Evolutionary conservation across 441 rosid species (phyloP).

Genomic region (Corymbia calophylla): DNA sequence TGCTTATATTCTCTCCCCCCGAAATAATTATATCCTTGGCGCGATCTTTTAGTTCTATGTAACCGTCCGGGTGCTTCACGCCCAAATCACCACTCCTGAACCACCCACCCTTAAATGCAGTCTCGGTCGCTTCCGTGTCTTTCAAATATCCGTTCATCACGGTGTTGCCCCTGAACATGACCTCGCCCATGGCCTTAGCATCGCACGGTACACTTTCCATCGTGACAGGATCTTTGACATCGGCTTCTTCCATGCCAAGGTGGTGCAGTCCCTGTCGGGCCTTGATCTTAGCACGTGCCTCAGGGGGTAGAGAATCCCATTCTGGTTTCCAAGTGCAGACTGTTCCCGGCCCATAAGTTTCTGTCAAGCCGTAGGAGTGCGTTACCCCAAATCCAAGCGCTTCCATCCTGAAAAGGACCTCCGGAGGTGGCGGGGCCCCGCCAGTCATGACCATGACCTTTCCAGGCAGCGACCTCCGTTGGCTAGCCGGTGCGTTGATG

Average conservation of each 20-base stretch:
- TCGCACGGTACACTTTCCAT: slow-evolving; percentile 51
- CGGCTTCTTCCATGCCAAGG: slow-evolving; percentile 49
- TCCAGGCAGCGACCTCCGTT: slow-evolving; percentile 35
- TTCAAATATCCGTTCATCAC: slow-evolving; percentile 70
- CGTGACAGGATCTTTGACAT: slow-evolving; percentile 42
- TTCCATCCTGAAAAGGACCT: slow-evolving; percentile 51
- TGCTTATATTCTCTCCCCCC: slow-evolving; percentile 70
- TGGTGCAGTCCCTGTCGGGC: slow-evolving; percentile 56
- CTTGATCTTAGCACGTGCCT: slow-evolving; percentile 42
- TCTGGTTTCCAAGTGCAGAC: slow-evolving; percentile 62
- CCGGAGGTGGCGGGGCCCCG: slow-evolving; percentile 64
- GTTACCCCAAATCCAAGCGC: slow-evolving; percentile 47
- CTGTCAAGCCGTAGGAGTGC: slow-evolving; percentile 67
- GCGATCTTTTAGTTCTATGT: slow-evolving; percentile 62
- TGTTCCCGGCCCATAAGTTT: slow-evolving; percentile 68
- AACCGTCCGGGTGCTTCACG: slow-evolving; percentile 57
- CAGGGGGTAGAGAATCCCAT: slow-evolving; percentile 47
- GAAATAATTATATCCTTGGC: slow-evolving; percentile 63
- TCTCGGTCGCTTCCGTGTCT: slow-evolving; percentile 45
- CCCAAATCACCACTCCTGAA: slow-evolving; percentile 64
- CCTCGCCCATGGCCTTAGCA: slow-evolving; percentile 58
- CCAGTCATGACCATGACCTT: slow-evolving; percentile 52
- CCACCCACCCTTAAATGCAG: slow-evolving; percentile 63
- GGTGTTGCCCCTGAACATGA: slow-evolving; percentile 67
- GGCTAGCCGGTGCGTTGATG: slow-evolving; percentile 29